Conservation (phyloP, 2,329 filamentous ascomycete genomes). For the Fusarium xyrophilum region DNA sequence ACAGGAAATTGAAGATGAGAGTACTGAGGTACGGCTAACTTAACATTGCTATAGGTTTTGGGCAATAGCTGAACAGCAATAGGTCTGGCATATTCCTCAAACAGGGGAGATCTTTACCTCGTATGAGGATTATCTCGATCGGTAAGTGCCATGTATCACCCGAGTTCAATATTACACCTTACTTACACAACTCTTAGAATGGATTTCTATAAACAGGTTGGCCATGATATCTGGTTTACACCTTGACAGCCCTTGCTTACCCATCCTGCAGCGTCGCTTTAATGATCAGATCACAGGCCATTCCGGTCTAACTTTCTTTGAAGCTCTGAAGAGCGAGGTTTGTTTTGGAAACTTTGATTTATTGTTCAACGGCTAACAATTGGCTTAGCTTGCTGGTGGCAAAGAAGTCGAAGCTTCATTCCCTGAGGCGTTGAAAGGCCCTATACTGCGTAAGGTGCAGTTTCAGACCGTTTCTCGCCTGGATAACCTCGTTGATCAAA, state of each 20-base stretch:
- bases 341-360: constrained; percentile 42
- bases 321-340: constrained; percentile 91
- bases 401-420: constrained; percentile 91
- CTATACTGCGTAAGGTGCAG: constrained; percentile 88
- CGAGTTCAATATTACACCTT: neutral
- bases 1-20: constrained; percentile 78
- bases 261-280: constrained; percentile 72
- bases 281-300: constrained; percentile 97
- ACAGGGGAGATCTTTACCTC: constrained; percentile 89
- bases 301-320: constrained; percentile 89
- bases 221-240: constrained; percentile 34
- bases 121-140: constrained; percentile 85
- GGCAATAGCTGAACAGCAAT: constrained; percentile 27
- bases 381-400: constrained; percentile 72
- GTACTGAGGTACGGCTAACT: constrained; percentile 71
- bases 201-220: constrained; percentile 92
- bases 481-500: constrained; percentile 75
- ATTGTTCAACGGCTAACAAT: constrained; percentile 17
- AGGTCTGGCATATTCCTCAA: constrained; percentile 92
- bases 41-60: constrained; percentile 10
- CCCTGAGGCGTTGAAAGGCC: constrained; percentile 87
- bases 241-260: constrained; percentile 24
- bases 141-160: constrained; percentile 61
- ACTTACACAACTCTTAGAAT: constrained; percentile 60
- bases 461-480: constrained; percentile 89